These are phyloP conservation scores for Xanthoparmelia taractica DNA, from an alignment of 495 filamentous ascomycete species.

Conservation along the genomic window DNA sequence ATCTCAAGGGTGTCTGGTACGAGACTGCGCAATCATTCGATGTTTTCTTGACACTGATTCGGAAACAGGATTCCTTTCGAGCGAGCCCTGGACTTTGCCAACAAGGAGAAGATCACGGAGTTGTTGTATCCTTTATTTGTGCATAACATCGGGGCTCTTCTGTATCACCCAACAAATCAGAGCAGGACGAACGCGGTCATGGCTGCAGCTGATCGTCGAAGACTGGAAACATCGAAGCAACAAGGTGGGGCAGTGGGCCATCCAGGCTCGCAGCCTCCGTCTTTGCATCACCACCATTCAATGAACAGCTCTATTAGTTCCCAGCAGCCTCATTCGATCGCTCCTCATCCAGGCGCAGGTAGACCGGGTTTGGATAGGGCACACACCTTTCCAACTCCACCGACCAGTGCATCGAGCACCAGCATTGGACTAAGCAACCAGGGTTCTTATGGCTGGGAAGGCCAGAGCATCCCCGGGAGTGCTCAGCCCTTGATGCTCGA, in stretches of 20 bases:
- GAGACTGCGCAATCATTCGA: constrained; percentile 28
- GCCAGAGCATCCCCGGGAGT: constrained; percentile 54
- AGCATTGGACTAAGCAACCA: constrained; percentile 72
- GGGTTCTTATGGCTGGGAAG: constrained; percentile 68
- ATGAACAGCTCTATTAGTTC: constrained; percentile 61
- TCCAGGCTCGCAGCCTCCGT: constrained; percentile 56
- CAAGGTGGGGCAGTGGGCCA: constrained; percentile 33
- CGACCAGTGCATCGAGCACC: constrained; percentile 77
- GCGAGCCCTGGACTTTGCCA: constrained; percentile 91
- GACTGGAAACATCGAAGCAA: constrained; percentile 38
- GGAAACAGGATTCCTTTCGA: constrained; percentile 87
- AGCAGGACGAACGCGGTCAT: constrained; percentile 74
- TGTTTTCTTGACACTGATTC: constrained; percentile 7
- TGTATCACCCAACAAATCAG: constrained; percentile 91
- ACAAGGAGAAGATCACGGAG: constrained; percentile 99
- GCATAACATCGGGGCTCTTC: constrained; percentile 87
- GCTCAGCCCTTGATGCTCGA: constrained; percentile 78
- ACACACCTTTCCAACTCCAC: constrained; percentile 89
- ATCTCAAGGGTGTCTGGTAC: constrained; percentile 97
- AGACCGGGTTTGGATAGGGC: constrained; percentile 72
- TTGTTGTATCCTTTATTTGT: constrained; percentile 92
- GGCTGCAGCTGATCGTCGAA: constrained; percentile 74
- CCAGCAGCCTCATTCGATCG: constrained; percentile 59
- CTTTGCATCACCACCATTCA: constrained; percentile 73
- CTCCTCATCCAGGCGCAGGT: constrained; percentile 57